A percentile compares a stretch with the other conserved stretches of the same genome.
Conservation (phyloP, 768 basidiomycete genomes). For the Mrakia gelida region DNA sequence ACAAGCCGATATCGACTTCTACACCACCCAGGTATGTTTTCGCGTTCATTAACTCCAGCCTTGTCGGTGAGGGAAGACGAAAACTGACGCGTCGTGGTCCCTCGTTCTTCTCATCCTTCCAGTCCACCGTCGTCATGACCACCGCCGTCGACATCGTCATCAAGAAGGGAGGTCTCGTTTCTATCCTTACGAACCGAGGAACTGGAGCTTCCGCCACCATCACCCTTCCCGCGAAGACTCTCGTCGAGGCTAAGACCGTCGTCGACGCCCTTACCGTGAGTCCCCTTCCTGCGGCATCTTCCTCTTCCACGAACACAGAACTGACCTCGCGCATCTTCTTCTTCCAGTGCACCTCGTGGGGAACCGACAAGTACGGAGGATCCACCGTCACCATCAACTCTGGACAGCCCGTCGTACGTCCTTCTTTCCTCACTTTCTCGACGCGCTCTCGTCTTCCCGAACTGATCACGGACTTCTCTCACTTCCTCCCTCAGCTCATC, state of each 20-base stretch:
- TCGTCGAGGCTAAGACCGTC: constrained; percentile 1
- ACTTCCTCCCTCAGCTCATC: not conserved
- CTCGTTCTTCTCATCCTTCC: not conserved
- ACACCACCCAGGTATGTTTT: constrained; percentile 19
- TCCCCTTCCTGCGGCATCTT: too few species aligned
- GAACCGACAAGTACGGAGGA: constrained; percentile 25
- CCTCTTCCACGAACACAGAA: too few species aligned
- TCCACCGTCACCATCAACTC: constrained; percentile 15
- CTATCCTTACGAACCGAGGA: constrained; percentile 30
- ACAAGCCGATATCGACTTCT: constrained; percentile 12
- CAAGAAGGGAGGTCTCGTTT: constrained; percentile 25
- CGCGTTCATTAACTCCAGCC: not conserved
- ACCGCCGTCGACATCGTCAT: constrained; percentile 23
- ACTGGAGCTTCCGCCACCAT: constrained; percentile 13
- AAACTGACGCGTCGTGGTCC: not conserved
- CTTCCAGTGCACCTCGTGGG: constrained; percentile 27
- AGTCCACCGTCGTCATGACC: constrained; percentile 16
- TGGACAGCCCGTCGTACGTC: constrained; percentile 10
- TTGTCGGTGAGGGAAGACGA: not conserved
- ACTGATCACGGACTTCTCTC: not conserved
- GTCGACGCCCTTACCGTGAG: constrained; percentile 26
- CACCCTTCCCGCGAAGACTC: constrained; percentile 9
- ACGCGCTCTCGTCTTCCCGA: not conserved
- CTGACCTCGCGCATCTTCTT: too few species aligned
- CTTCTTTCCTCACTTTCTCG: not conserved